Conservation (phyloP, 2,329 filamentous ascomycete genomes). For the Botrytis fabae region DNA sequence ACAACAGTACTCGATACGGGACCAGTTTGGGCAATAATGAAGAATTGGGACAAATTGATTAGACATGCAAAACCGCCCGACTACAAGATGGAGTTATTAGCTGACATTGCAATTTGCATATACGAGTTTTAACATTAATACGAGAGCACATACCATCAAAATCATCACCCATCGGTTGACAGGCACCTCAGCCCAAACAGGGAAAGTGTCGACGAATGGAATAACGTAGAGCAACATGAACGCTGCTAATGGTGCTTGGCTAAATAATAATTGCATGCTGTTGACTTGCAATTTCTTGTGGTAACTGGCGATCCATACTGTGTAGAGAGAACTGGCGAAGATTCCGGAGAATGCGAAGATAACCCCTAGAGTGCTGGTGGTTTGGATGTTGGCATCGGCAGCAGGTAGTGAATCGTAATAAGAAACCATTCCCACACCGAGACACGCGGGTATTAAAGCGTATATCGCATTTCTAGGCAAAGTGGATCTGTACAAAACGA, state of each 20-base stretch:
- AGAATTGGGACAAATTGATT: constrained; percentile 66
- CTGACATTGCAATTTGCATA: constrained; percentile 24
- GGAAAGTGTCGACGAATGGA: constrained; percentile 64
- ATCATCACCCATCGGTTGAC: constrained; percentile 59
- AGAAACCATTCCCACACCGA: constrained; percentile 65
- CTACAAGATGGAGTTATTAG: constrained; percentile 44
- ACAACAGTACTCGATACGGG: constrained; percentile 66
- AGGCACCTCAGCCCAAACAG: constrained; percentile 54
- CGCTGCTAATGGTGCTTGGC: constrained; percentile 64
- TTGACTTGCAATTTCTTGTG: constrained; percentile 65
- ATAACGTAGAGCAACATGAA: constrained; percentile 65
- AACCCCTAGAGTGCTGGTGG: constrained; percentile 59
- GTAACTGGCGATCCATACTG: constrained; percentile 67
- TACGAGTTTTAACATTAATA: constrained; percentile 17
- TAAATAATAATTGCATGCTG: constrained; percentile 69
- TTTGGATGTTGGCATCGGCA: constrained; percentile 51
- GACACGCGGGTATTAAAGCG: constrained; percentile 60
- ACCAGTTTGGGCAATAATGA: constrained; percentile 61
- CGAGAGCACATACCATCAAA: constrained; percentile 49
- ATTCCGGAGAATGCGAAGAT: constrained; percentile 65
- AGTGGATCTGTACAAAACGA: constrained; percentile 56
- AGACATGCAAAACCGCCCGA: constrained; percentile 63
- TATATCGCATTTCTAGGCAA: constrained; percentile 53
- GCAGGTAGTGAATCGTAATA: constrained; percentile 65
- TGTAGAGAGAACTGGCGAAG: constrained; percentile 66